Evolutionary conservation across 495 filamentous ascomycete species (phyloP).

Genomic region (Neurospora sp.): DNA sequence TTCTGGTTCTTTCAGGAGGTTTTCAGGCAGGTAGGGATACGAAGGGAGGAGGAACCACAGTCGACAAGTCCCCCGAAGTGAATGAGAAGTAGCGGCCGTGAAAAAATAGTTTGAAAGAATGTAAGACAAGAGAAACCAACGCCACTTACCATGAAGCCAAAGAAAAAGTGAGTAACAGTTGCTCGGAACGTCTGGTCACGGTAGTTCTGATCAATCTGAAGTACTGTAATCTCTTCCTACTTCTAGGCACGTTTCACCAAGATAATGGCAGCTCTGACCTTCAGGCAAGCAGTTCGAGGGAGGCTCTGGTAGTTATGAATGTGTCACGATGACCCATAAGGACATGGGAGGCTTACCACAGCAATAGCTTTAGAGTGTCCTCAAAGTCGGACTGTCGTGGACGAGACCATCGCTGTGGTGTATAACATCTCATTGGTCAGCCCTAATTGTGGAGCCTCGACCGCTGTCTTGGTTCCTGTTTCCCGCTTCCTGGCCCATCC

Average conservation of each 20-base stretch:
- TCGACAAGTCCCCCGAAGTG: background rate
- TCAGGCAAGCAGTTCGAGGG: background rate
- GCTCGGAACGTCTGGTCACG: background rate
- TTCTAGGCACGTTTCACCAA: background rate
- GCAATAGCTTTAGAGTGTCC: background rate
- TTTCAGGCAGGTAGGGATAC: background rate
- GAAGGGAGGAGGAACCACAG: background rate
- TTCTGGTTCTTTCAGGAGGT: background rate
- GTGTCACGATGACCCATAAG: background rate
- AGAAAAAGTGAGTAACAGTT: background rate
- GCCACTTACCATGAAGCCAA: background rate
- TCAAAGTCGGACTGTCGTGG: background rate
- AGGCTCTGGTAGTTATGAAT: background rate
- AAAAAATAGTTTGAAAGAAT: background rate
- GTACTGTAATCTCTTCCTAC: background rate
- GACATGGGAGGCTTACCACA: background rate
- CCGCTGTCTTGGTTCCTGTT: background rate
- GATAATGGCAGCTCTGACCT: background rate
- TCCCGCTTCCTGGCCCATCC: background rate
- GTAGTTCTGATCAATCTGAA: background rate
- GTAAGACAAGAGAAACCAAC: background rate
- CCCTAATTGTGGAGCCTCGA: background rate
- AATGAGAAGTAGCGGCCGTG: background rate
- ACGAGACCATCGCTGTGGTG: background rate
- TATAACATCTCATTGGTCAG: background rate